Percentiles rank a stretch among this genome's conserved stretches.
Conservation (phyloP, 805 yeast genomes). For the Henningerozyma blattae region DNA sequence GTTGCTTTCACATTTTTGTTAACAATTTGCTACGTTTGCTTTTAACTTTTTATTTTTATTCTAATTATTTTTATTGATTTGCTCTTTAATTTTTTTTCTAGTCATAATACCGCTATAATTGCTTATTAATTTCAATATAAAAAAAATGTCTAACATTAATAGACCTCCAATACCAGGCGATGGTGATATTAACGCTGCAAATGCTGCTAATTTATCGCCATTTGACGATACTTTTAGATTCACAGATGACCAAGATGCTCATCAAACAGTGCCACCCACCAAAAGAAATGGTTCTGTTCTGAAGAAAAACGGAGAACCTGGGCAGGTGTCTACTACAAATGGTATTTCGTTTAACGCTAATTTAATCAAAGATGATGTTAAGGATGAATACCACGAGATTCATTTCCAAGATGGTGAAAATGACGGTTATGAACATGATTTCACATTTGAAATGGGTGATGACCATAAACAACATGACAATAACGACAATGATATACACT, state of each 20-base stretch:
- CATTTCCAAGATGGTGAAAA: conserved; percentile 3
- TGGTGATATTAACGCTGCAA: background rate
- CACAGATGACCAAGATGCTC: conserved; percentile 2
- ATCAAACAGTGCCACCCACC: conserved; percentile 14
- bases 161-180: background rate
- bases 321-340: background rate
- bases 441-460: conserved; percentile 1
- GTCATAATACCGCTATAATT: too few relatives aligned
- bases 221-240: background rate
- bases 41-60: too few relatives aligned
- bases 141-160: background rate
- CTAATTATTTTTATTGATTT: too few relatives aligned
- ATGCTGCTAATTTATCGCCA: background rate
- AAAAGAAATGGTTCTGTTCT: background rate
- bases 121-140: too few relatives aligned
- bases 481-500: conserved; percentile 12
- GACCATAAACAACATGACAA: conserved; percentile 6
- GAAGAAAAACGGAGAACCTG: background rate
- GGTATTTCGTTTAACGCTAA: conserved; percentile 15
- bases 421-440: conserved; percentile 6
- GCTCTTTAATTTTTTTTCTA: too few relatives aligned
- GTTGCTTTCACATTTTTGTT: too few relatives aligned
- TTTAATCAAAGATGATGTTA: conserved; percentile 8
- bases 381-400: conserved; percentile 2
- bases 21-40: too few relatives aligned